These are phyloP conservation scores for Abrus precatorius DNA, from an alignment of 306 rosid species.

Conservation along the genomic window DNA sequence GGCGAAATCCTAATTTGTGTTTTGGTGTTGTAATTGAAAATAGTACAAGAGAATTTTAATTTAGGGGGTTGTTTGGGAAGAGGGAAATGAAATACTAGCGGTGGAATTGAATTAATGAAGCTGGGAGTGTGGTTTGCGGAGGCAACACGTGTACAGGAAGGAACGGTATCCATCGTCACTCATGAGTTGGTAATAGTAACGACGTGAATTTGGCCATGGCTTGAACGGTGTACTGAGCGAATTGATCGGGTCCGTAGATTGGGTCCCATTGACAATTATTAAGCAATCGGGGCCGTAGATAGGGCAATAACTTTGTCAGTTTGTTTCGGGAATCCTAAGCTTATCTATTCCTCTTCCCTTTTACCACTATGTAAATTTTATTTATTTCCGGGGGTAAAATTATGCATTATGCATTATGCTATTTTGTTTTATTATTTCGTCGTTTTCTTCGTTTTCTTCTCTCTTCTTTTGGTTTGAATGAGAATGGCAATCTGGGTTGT, in stretches of 20 bases:
- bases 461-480: neutral
- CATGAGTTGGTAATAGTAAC: neutral
- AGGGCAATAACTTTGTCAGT: neutral
- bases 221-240: neutral
- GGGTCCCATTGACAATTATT: slow-evolving; percentile 47
- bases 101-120: neutral
- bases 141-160: slow-evolving; percentile 24
- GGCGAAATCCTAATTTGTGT: slow-evolving; percentile 19
- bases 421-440: slow-evolving; percentile 14
- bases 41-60: slow-evolving; percentile 24
- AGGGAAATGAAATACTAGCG: neutral
- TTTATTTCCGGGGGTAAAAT: neutral
- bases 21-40: slow-evolving; percentile 18
- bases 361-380: neutral
- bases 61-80: neutral
- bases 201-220: slow-evolving; percentile 1
- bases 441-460: neutral
- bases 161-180: neutral
- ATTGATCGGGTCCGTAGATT: slow-evolving; percentile 21
- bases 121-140: neutral
- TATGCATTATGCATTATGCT: neutral
- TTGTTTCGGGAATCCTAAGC: slow-evolving; percentile 34
- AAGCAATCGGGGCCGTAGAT: slow-evolving; percentile 44
- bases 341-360: slow-evolving; percentile 29
- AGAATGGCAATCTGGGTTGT: neutral